Evolutionary conservation across 768 basidiomycete species (phyloP).

Genomic region (Neoboletus magnificus): DNA sequence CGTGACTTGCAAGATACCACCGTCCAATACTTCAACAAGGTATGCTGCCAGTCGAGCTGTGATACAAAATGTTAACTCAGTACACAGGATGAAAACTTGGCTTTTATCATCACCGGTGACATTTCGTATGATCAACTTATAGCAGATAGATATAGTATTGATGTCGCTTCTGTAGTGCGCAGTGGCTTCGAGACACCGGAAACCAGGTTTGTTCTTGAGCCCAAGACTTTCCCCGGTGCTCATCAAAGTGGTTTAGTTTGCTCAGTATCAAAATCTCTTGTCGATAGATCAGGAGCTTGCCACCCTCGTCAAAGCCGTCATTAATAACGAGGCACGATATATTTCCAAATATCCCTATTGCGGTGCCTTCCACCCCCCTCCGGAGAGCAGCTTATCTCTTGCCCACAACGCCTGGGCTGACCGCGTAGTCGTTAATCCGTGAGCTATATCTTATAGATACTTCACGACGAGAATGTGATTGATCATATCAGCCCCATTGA

Average conservation of each 20-base stretch:
- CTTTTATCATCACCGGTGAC: slow-evolving; percentile 81
- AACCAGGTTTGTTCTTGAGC: slow-evolving; percentile 52
- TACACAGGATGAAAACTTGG: slow-evolving; percentile 60
- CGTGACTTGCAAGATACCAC: slow-evolving; percentile 57
- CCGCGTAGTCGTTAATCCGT: slow-evolving; percentile 73
- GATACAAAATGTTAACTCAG: slow-evolving; percentile 2
- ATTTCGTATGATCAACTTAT: slow-evolving; percentile 56
- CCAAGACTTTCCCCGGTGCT: not conserved
- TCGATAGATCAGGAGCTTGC: slow-evolving; percentile 55
- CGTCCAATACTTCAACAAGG: slow-evolving; percentile 69
- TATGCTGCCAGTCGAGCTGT: slow-evolving; percentile 18
- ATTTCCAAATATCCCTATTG: slow-evolving; percentile 74
- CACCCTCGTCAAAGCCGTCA: slow-evolving; percentile 71
- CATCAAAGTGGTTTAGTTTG: slow-evolving; percentile 46
- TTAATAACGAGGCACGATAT: slow-evolving; percentile 76
- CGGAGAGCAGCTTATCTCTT: slow-evolving; percentile 64
- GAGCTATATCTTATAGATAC: slow-evolving; percentile 25
- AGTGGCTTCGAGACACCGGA: slow-evolving; percentile 80
- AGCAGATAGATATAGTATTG: not conserved
- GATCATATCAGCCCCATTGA: slow-evolving; percentile 52
- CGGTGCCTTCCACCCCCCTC: slow-evolving; percentile 78
- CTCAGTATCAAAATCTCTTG: slow-evolving; percentile 62
- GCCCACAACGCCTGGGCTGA: slow-evolving; percentile 68
- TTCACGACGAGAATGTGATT: not conserved
- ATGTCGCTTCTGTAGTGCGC: slow-evolving; percentile 47